A percentile compares a stretch with the other conserved stretches of the same genome.
These are phyloP conservation scores for Dactylellina leptospora DNA, from an alignment of 2,329 filamentous ascomycete genomes.

Conservation along the genomic window DNA sequence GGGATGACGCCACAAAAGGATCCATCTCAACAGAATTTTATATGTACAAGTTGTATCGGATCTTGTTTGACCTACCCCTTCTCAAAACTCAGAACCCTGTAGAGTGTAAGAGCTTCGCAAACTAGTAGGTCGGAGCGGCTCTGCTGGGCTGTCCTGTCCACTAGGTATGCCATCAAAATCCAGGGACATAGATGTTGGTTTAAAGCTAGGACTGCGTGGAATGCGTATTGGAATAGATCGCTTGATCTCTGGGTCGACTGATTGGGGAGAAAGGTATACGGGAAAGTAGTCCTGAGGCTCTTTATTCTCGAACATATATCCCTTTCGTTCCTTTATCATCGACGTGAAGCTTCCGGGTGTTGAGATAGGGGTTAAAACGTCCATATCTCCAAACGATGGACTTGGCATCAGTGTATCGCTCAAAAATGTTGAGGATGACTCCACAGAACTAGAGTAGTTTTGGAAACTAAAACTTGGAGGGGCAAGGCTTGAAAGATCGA, in stretches of 20 bases:
- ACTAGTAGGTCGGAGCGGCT: neutral
- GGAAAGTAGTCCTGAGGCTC: constrained; percentile 44
- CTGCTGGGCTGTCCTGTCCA: neutral
- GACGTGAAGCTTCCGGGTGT: constrained; percentile 41
- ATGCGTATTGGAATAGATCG: constrained; percentile 19
- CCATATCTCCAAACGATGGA: constrained; percentile 15
- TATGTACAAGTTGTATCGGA: too few species aligned
- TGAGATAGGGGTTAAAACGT: constrained; percentile 18
- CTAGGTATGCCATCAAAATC: constrained; percentile 6
- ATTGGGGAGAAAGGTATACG: constrained; percentile 14
- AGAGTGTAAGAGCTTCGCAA: constrained; percentile 13
- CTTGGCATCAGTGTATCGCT: constrained; percentile 9
- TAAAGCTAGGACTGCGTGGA: constrained; percentile 16
- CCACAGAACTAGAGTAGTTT: constrained; percentile 23
- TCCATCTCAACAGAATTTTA: too few species aligned
- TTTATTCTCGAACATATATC: constrained; percentile 25
- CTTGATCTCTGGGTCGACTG: constrained; percentile 26
- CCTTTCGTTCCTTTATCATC: constrained; percentile 33
- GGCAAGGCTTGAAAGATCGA: constrained; percentile 19
- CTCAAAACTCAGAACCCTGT: too few species aligned
- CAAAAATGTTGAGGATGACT: constrained; percentile 19
- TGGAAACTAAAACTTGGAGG: constrained; percentile 28
- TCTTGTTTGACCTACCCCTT: too few species aligned
- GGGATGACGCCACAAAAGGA: too few species aligned
- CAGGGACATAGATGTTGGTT: constrained; percentile 13